phyloP scores from a whole-genome alignment of 2,329 filamentous ascomycete species.

The Aotearoamyces nothofagi region DNA sequence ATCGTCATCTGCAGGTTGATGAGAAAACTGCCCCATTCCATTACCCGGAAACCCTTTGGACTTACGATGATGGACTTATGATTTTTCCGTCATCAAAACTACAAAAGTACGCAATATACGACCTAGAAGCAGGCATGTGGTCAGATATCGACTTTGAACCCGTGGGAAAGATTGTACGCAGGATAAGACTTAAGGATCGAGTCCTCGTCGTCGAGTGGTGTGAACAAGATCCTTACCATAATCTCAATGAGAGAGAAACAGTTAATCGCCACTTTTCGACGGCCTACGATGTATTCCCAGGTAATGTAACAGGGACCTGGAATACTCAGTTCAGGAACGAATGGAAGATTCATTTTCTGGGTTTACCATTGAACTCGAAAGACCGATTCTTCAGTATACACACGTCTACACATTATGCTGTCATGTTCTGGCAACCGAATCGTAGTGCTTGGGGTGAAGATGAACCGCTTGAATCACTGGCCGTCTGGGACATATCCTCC shows the following conservation, averaged over 20 bases:
- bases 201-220: constrained; percentile 53
- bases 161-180: constrained; percentile 32
- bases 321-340: constrained; percentile 29
- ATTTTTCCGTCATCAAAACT: constrained; percentile 29
- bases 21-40: constrained; percentile 26
- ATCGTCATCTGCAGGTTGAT: constrained; percentile 23
- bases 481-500: constrained; percentile 41
- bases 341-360: constrained; percentile 44
- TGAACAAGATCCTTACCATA: constrained; percentile 32
- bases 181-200: constrained; percentile 34
- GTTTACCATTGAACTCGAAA: constrained; percentile 34
- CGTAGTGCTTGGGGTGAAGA: constrained; percentile 38
- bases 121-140: constrained; percentile 29
- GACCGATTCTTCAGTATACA: constrained; percentile 50
- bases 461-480: constrained; percentile 39
- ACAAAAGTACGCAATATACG: constrained; percentile 28
- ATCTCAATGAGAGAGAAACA: constrained; percentile 32
- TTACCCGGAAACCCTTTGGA: constrained; percentile 35
- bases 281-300: constrained; percentile 32
- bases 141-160: constrained; percentile 34
- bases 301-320: constrained; percentile 19
- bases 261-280: constrained; percentile 44
- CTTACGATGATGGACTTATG: constrained; percentile 34
- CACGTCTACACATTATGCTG: constrained; percentile 40
- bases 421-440: constrained; percentile 47